phyloP scores from a whole-genome alignment of 2,329 filamentous ascomycete genomes.

The Scolecobasidium constrictum region DNA sequence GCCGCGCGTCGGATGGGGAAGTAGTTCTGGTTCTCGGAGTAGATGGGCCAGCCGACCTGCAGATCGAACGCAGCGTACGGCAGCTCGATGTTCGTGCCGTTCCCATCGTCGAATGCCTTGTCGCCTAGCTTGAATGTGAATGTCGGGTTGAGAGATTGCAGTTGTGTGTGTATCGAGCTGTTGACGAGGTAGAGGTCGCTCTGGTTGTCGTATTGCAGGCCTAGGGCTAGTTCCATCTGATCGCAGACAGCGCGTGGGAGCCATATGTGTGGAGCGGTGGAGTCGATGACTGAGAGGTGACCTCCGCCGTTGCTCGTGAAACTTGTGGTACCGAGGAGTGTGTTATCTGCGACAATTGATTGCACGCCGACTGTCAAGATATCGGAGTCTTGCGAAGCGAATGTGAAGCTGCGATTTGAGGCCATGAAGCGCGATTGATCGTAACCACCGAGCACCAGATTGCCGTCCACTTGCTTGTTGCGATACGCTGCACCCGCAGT shows the following conservation, averaged over 20 bases:
- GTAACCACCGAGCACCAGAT: constrained; percentile 27
- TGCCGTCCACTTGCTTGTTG: constrained; percentile 3
- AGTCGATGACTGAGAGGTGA: constrained; percentile 25
- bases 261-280: constrained; percentile 29
- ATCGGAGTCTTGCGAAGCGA: constrained; percentile 15
- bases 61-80: constrained; percentile 29
- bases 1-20: constrained; percentile 27
- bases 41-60: constrained; percentile 14
- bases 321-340: constrained; percentile 9
- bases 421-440: constrained; percentile 22
- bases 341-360: constrained; percentile 13
- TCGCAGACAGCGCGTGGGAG: constrained; percentile 24
- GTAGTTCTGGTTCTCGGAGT: constrained; percentile 19
- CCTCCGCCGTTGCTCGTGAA: constrained; percentile 12
- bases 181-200: constrained; percentile 27
- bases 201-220: constrained; percentile 24
- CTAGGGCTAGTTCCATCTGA: constrained; percentile 25
- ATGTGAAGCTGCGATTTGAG: constrained; percentile 16
- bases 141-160: constrained; percentile 21
- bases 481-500: constrained; percentile 26
- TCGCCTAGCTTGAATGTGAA: constrained; percentile 23
- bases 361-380: constrained; percentile 16
- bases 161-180: constrained; percentile 20
- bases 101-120: constrained; percentile 14
- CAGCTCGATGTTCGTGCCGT: constrained; percentile 21